Base-by-base conservation (phyloP, 495 filamentous ascomycete genomes). In the Podospora fimiseda region DNA sequence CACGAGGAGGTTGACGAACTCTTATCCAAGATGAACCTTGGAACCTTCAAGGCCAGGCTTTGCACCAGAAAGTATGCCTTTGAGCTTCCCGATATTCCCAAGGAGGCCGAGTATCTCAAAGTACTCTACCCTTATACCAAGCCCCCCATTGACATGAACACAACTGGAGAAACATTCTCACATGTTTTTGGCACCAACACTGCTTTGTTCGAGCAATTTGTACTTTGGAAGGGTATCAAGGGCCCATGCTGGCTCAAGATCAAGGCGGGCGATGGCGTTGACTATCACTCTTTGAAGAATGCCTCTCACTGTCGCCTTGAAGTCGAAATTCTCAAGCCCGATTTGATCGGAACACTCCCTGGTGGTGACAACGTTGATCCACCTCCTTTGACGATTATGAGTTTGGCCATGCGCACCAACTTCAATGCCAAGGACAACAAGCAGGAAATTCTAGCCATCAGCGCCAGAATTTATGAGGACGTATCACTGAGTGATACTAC, bases 191-290 rank as follows among this genome's bases (percentile, higher is more conserved):
- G 93, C 40, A 86, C 88, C 41, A 95, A 94, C 63, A 98, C 93
- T 0, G 82, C 89, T 2, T 74, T 97, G 1, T 98, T 98, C 57
- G 93, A 98, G 61, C 93, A 98, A 61, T 98, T 98, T 61, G 94
- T 96, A 13, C 78, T 98, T 11, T 96, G 90, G 88, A 96, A 94
- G 69, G 90, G 92, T 56, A 87, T 98, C 53, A 97, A 95, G 90
- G 93, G 93, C 0, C 93, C 93, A 9, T 98, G 94, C 71, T 98
- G 93, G 93, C 77, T 98, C 15, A 87, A 81, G 62, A 90, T 98
- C 51, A 79, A 88, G 54, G 86, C 84, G 50, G 87, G 85, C 30
- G 82, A 96, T 63, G 86, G 85, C 50, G 87, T 85, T 23, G 82
- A 96, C 63, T 95, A 95, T 67, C 76, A 79, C 11, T 75, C 86